These are phyloP conservation scores for Coemansia sp. DNA, from an alignment of 192 early-diverging fungal species.

Conservation along the genomic window DNA sequence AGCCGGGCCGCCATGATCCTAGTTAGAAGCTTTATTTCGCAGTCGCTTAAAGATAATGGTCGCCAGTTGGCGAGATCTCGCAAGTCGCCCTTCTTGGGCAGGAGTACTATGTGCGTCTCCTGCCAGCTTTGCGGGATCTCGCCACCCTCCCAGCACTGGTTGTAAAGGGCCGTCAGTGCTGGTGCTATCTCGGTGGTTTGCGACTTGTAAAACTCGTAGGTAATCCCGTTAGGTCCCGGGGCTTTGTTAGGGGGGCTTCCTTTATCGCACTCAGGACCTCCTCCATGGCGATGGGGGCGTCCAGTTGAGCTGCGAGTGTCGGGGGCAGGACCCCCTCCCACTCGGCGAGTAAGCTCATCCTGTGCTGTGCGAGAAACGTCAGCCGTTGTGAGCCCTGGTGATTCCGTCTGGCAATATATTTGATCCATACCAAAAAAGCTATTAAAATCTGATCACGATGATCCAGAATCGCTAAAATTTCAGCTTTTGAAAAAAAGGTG, in stretches of 20 bases:
- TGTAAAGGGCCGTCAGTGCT: not conserved
- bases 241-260: not conserved
- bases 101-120: not conserved
- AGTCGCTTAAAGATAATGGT: slow-evolving; percentile 4
- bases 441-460: no score
- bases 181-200: not conserved
- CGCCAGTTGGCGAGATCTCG: slow-evolving; percentile 8
- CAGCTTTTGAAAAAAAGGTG: no score
- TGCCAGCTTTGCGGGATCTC: slow-evolving; percentile 4
- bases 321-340: not conserved
- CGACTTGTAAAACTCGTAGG: slow-evolving; percentile 9
- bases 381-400: no score
- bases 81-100: slow-evolving; percentile 16
- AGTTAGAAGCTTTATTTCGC: slow-evolving; percentile 9
- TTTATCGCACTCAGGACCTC: not conserved
- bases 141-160: slow-evolving; percentile 1
- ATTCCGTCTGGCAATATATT: no score
- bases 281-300: not conserved
- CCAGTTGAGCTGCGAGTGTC: not conserved
- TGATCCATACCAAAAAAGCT: no score
- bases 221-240: slow-evolving; percentile 7
- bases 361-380: slow-evolving; percentile 1
- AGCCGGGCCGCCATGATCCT: not conserved
- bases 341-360: not conserved
- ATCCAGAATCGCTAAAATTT: no score